These are phyloP conservation scores for Leishmania major DNA, from an alignment of 208 protist genomes.

Conservation along the genomic window DNA sequence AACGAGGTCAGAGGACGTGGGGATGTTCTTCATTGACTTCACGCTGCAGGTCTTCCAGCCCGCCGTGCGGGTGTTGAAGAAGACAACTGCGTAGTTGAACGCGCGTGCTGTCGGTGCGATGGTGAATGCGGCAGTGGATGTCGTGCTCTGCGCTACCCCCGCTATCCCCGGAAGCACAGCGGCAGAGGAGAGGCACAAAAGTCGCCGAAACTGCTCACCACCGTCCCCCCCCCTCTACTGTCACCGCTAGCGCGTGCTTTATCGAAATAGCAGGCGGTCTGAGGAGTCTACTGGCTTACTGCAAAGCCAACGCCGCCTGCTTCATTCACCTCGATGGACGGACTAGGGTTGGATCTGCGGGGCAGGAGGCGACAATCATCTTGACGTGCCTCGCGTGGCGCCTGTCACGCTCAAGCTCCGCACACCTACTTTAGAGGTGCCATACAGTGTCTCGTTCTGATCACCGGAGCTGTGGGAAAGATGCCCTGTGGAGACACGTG, in stretches of 20 bases:
- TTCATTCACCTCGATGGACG: background rate
- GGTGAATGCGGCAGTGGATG: background rate
- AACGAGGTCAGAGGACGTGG: slow-evolving; percentile 19
- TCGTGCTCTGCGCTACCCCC: background rate
- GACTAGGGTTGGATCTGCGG: background rate
- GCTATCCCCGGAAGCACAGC: background rate
- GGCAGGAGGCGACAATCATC: background rate
- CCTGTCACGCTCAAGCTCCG: background rate
- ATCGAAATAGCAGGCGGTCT: background rate
- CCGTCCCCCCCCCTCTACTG: background rate
- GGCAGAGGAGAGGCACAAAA: background rate
- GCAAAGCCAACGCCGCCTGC: background rate
- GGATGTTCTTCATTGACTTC: slow-evolving; percentile 36
- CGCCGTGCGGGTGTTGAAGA: slow-evolving; percentile 6
- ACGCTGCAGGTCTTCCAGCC: slow-evolving; percentile 28
- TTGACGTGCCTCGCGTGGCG: background rate
- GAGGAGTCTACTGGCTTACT: background rate
- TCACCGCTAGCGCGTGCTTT: background rate
- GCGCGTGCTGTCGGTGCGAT: background rate
- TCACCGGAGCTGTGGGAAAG: background rate
- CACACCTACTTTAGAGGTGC: background rate
- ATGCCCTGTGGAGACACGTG: background rate
- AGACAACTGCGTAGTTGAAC: slow-evolving; percentile 2
- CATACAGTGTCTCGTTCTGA: background rate
- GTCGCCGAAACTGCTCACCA: background rate